Base-by-base conservation (phyloP, 2,329 filamentous ascomycete species). In the Aspergillus costaricaensis region DNA sequence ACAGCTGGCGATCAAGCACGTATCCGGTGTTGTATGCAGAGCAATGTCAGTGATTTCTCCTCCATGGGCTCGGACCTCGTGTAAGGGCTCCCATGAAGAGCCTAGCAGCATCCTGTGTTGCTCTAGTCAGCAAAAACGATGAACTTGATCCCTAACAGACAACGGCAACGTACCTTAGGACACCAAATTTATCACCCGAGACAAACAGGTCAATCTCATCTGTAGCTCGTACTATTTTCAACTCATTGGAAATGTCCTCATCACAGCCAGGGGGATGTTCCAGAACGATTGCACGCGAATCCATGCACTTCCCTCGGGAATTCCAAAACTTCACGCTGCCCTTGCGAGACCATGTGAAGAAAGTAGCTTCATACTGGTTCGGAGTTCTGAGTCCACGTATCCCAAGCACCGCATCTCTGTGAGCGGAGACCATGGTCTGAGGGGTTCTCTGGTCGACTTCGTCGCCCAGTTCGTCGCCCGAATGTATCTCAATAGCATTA, bases 311-410 rank as follows among this genome's bases (percentile, higher is more conserved):
- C 21, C 94, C 95, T 52, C 91, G 83, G 14, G 87, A 74, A 67
- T 88, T 85, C 95, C 95, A 99, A 67, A 96, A 90, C 23, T 91
- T 85, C 54, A 98, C 84, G 15, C 85, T 87, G 5, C 95, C 95
- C 55, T 88, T 88, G 21, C 85, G 86, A 2, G 94, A 93, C 91
- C 93, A 99, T 0, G 93, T 97, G 65, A 93, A 88, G 70, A 98
- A 97, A 8, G 88, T 85, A 0, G 91, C 88, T 21, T 85, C 81
- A 23, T 86, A 77, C 4, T 80, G 73, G 60, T 91, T 90, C 0
- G 86, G 82, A 21, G 80, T 79, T 3, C 82, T 75, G 4, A 97
- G 77, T 0, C 87, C 76, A 55, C 88, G 85, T 1, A 97, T 88
- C 14, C 95, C 95, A 44, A 92, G 76, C 4, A 88, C 83, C 21